Evolutionary conservation across 495 filamentous ascomycete genomes (phyloP), one percentile per base, ranked within the genome.

Genomic region (Astrocystis sublimbata): DNA sequence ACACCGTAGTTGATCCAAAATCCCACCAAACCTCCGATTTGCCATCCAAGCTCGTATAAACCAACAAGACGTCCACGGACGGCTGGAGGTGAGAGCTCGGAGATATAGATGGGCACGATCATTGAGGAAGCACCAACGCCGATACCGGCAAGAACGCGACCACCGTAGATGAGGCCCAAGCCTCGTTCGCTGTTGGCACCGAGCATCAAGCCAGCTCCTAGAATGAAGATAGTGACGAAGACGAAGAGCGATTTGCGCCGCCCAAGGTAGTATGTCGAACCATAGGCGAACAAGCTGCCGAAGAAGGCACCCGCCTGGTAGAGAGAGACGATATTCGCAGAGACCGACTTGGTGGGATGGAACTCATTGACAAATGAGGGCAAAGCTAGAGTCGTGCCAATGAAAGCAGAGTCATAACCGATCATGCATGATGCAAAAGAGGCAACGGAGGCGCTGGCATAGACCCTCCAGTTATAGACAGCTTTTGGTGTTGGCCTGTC

Each of bases 401-500:
- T 89, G 75, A 90, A 90, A 57, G 86, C 84, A 59, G 80, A 83
- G 64, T 88, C 87, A 69, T 89, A 90, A 36, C 88, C 88, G 65
- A 88, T 89, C 83, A 85, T 89, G 62, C 86, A 87, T 63, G 88
- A 84, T 63, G 86, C 87, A 63, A 87, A 89, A 38, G 85, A 86
- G 30, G 87, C 87, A 38, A 89, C 77, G 28, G 78, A 74, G 5
- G 87, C 86, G 46, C 80, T 84, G 21, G 76, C 70, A 65, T 88
- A 91, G 46, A 91, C 81, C 38, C 86, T 78, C 88, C 88, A 91
- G 76, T 91, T 91, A 82, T 90, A 91, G 65, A 91, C 88, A 43
- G 79, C 76, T 58, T 76, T 74, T 1, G 86, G 86, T 66, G 87
- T 88, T 30, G 86, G 85, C 70, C 85, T 72, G 68, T 90, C 87